Conservation (phyloP, 768 basidiomycete genomes). For the Podaxis sp. region DNA sequence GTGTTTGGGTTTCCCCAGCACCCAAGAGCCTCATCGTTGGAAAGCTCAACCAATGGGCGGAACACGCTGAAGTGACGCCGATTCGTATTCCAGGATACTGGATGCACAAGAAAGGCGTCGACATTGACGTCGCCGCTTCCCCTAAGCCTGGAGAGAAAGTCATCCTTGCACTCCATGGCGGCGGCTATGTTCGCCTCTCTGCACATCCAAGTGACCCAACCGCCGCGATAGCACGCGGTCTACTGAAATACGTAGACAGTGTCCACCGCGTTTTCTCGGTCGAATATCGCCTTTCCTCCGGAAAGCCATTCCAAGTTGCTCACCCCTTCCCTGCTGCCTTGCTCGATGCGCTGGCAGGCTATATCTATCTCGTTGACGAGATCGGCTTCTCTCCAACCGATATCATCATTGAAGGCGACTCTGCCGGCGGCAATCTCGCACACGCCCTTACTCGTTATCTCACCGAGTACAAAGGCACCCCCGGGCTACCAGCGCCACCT, state of each 20-base stretch:
- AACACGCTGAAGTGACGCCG: slow-evolving; percentile 35
- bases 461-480: slow-evolving; percentile 39
- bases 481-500: slow-evolving; percentile 41
- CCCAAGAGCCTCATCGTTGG: slow-evolving; percentile 40
- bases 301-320: slow-evolving; percentile 35
- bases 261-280: slow-evolving; percentile 55
- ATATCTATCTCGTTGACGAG: slow-evolving; percentile 60
- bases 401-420: slow-evolving; percentile 72
- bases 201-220: slow-evolving; percentile 55
- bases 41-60: slow-evolving; percentile 39
- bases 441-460: slow-evolving; percentile 63
- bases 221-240: slow-evolving; percentile 41
- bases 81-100: slow-evolving; percentile 57
- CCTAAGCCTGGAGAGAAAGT: slow-evolving; percentile 53
- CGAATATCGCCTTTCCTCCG: slow-evolving; percentile 69
- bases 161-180: slow-evolving; percentile 63
- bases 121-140: slow-evolving; percentile 32
- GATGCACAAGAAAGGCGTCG: slow-evolving; percentile 41
- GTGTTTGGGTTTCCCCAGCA: slow-evolving; percentile 47
- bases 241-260: slow-evolving; percentile 42
- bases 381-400: slow-evolving; percentile 56
- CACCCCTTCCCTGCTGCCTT: slow-evolving; percentile 76
- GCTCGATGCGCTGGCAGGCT: slow-evolving; percentile 72
- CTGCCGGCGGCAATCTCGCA: slow-evolving; percentile 74
- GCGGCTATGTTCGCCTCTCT: slow-evolving; percentile 51